phyloP scores from a whole-genome alignment of 305 asterid genomes.

The Rubia occidens region DNA sequence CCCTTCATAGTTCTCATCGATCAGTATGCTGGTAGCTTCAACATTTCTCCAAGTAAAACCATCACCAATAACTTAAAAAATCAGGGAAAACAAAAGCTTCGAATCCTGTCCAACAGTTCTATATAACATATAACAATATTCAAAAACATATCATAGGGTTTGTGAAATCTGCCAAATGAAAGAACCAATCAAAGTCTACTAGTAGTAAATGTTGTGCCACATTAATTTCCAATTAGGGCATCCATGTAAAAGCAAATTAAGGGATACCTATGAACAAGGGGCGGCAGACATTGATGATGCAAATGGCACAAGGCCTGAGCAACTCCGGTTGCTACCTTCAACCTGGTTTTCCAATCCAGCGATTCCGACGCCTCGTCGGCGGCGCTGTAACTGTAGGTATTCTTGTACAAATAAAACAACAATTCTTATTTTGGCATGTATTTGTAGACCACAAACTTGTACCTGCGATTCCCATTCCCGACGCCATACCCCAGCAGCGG shows the following conservation, averaged over 20 bases:
- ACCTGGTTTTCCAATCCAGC: constrained; percentile 42
- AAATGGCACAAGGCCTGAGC: constrained; percentile 40
- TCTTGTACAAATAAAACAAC: constrained; percentile 33
- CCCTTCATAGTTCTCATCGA: constrained; percentile 73
- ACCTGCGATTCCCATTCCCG: constrained; percentile 50
- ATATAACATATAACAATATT: too few species aligned
- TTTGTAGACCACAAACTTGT: constrained; percentile 41
- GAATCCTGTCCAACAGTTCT: too few species aligned
- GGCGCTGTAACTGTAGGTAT: too few species aligned
- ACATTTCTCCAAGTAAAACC: constrained; percentile 46
- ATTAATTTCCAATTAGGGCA: too few species aligned
- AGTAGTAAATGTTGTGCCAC: too few species aligned
- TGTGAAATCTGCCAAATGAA: too few species aligned
- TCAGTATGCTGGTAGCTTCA: constrained; percentile 83
- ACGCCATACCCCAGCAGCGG: constrained; percentile 68
- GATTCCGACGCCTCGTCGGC: background rate
- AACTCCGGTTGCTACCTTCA: constrained; percentile 42
- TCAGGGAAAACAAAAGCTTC: too few species aligned
- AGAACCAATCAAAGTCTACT: too few species aligned
- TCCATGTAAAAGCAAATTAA: background rate
- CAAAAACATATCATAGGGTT: too few species aligned
- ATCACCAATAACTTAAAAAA: too few species aligned
- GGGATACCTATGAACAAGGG: constrained; percentile 51
- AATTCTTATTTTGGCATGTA: constrained; percentile 43
- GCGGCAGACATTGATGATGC: constrained; percentile 42